Evolutionary conservation across 345 rosid genomes (phyloP), one percentile per base, ranked within the genome.

Genomic region (Chamaenerion angustifolium): DNA sequence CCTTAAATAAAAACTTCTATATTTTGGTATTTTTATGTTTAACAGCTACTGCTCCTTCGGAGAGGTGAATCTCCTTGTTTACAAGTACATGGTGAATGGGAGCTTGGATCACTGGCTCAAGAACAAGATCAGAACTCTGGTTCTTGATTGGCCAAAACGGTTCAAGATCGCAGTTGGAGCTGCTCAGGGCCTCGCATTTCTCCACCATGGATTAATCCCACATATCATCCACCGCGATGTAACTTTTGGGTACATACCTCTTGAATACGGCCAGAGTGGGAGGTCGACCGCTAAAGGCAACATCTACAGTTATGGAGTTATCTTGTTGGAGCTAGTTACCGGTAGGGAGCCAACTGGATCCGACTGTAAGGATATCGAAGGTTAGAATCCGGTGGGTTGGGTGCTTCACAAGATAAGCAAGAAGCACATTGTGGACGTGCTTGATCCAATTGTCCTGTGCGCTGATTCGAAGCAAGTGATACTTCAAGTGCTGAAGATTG

Each of bases 301-400:
- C 55, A 96, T 92, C 17, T 92, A 82, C 27, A 86, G 96, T 63
- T 83, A 81, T 15, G 98, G 96, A 2, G 98, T 92, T 12, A 86
- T 87, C 15, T 60, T 92, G 57, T 71, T 92, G 11, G 98, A 92
- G 59, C 42, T 92, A 62, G 85, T 87, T 53, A 81, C 95, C 0
- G 96, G 95, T 54, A 84, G 83, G 60, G 98, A 92, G 54, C 96
- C 98, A 7, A 87, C 95, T 0, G 98, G 98, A 43, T 87, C 98
- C 0, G 87, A 92, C 55, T 92, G 86, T 54, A 87, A 87, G 46
- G 96, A 87, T 55, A 83, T 71, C 1, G 98, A 92, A 75, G 98
- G 93, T 0, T 95, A 88, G 45, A 92, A 92, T 57, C 52, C 88
- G 72, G 90, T 88, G 3, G 90, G 96, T 16, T 82, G 95, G 96